These are phyloP conservation scores for Alternaria gaisen DNA, from an alignment of 2,329 filamentous ascomycete species.

Conservation along the genomic window DNA sequence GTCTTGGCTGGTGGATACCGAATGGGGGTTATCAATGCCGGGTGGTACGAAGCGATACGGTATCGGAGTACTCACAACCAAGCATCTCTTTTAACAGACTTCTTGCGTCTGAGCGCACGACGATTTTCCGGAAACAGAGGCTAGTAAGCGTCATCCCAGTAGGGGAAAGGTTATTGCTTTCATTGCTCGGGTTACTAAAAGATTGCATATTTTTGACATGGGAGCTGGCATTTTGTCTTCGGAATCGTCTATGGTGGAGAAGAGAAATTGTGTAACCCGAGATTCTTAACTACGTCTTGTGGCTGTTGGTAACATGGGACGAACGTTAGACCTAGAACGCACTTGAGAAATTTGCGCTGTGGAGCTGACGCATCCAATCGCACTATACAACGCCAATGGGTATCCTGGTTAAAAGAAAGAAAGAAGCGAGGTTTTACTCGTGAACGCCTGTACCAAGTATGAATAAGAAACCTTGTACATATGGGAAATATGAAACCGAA, in stretches of 20 bases:
- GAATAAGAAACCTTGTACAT: slow-evolving; percentile 4
- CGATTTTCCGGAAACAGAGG: slow-evolving; percentile 14
- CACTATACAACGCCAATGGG: slow-evolving; percentile 35
- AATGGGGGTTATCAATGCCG: slow-evolving; percentile 26
- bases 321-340: neutral
- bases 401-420: slow-evolving; percentile 27
- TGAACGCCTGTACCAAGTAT: slow-evolving; percentile 26
- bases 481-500: neutral
- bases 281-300: neutral
- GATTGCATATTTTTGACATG: slow-evolving; percentile 9
- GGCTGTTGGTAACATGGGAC: neutral
- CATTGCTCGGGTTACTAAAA: slow-evolving; percentile 13
- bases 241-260: slow-evolving; percentile 18
- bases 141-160: slow-evolving; percentile 1
- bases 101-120: slow-evolving; percentile 4
- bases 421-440: slow-evolving; percentile 29
- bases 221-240: slow-evolving; percentile 8
- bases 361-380: slow-evolving; percentile 3
- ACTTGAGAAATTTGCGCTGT: neutral
- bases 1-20: slow-evolving; percentile 17
- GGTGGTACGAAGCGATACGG: slow-evolving; percentile 16
- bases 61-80: slow-evolving; percentile 14
- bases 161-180: neutral
- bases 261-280: slow-evolving; percentile 4
- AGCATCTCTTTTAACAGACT: slow-evolving; percentile 1